These are phyloP conservation scores for Pleurotus platypus DNA, from an alignment of 768 basidiomycete species.

Conservation along the genomic window DNA sequence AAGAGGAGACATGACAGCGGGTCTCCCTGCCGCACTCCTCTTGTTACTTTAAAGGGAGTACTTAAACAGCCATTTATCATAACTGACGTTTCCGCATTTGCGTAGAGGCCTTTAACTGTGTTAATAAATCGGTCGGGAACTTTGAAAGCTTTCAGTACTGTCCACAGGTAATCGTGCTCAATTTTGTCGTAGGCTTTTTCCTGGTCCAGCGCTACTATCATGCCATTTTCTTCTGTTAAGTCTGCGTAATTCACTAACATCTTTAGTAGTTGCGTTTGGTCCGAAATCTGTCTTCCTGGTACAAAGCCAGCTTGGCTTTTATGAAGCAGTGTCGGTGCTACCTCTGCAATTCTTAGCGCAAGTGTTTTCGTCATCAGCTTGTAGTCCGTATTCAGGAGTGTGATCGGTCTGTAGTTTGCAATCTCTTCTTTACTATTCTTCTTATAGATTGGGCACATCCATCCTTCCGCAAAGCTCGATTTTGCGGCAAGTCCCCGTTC, in stretches of 20 bases:
- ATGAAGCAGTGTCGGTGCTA: too few species aligned
- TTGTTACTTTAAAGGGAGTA: not conserved
- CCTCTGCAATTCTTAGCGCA: too few species aligned
- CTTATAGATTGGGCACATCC: slow-evolving; percentile 38
- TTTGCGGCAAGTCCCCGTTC: not conserved
- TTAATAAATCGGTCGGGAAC: slow-evolving; percentile 23
- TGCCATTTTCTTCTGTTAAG: slow-evolving; percentile 17
- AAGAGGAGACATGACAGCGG: slow-evolving; percentile 36
- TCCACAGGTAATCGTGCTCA: slow-evolving; percentile 1
- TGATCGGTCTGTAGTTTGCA: too few species aligned
- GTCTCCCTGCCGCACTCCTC: slow-evolving; percentile 35
- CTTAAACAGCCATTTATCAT: too few species aligned
- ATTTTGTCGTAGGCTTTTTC: not conserved
- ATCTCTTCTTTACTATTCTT: too few species aligned
- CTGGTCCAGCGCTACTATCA: slow-evolving; percentile 20
- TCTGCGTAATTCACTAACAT: slow-evolving; percentile 21
- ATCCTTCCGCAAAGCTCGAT: slow-evolving; percentile 24
- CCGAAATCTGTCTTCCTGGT: slow-evolving; percentile 23
- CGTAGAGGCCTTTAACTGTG: slow-evolving; percentile 11
- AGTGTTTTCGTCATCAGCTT: too few species aligned
- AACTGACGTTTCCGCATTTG: too few species aligned
- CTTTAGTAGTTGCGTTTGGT: slow-evolving; percentile 25
- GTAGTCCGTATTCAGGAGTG: too few species aligned
- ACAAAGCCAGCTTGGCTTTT: too few species aligned
- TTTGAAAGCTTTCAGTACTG: not conserved